A percentile compares a stretch with the other conserved stretches of the same genome.
Evolutionary conservation across 2,329 filamentous ascomycete genomes (phyloP).

Genomic region (Fusarium hainanense): DNA sequence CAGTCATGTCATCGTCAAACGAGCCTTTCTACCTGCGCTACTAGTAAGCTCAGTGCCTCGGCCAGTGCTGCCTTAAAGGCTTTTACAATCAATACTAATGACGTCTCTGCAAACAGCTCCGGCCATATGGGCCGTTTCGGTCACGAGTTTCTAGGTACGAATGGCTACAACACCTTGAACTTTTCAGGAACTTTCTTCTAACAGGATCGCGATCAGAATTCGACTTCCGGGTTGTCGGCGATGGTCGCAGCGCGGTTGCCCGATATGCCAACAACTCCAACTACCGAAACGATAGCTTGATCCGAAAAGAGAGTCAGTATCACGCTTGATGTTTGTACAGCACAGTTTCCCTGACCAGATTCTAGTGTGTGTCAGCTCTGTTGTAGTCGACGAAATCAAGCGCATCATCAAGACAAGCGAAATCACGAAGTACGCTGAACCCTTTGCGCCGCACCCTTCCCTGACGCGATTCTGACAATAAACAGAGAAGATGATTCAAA

Average conservation of each 20-base stretch:
- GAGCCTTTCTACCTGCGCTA: conserved; percentile 97
- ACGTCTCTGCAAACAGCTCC: conserved; percentile 69
- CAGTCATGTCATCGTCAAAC: conserved; percentile 71
- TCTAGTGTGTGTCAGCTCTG: conserved; percentile 92
- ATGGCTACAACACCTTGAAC: neutral
- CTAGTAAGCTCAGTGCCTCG: conserved; percentile 74
- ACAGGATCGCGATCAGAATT: conserved; percentile 75
- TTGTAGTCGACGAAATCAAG: conserved; percentile 93
- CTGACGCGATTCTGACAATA: conserved; percentile 25
- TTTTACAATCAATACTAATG: conserved; percentile 18
- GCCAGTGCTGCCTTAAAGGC: neutral
- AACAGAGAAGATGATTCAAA: conserved; percentile 94
- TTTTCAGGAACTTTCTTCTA: neutral
- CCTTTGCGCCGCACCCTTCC: neutral
- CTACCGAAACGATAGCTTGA: conserved; percentile 97
- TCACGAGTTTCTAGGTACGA: conserved; percentile 91
- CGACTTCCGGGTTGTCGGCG: conserved; percentile 91
- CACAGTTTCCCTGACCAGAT: conserved; percentile 21
- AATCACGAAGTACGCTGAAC: conserved; percentile 82
- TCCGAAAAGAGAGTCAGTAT: conserved; percentile 97
- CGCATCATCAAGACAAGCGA: conserved; percentile 97
- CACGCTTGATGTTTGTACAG: neutral
- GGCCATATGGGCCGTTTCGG: conserved; percentile 97
- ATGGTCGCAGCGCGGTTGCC: conserved; percentile 91
- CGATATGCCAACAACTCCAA: conserved; percentile 99